A percentile compares a stretch with the other conserved stretches of the same genome.
Evolutionary conservation across 768 basidiomycete genomes (phyloP).

Genomic region (Mycena chlorophos): DNA sequence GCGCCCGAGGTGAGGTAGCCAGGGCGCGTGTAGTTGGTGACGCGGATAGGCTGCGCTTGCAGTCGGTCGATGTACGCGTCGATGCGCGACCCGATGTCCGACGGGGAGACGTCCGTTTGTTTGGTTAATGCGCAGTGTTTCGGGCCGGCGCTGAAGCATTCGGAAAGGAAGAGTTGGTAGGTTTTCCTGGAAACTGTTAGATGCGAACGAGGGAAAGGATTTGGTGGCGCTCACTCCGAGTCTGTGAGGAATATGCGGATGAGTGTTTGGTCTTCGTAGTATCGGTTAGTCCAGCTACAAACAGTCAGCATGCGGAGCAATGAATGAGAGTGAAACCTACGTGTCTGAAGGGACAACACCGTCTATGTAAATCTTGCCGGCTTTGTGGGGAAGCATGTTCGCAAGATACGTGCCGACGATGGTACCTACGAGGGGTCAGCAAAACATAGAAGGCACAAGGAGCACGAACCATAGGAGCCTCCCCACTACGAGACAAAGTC

Average conservation of each 20-base stretch:
- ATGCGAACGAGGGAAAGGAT: not conserved
- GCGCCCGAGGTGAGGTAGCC: conserved; percentile 22
- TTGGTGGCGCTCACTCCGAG: conserved; percentile 13
- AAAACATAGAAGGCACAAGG: not conserved
- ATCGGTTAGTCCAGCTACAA: conserved; percentile 16
- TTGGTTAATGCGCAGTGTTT: conserved; percentile 8
- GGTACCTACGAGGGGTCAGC: conserved; percentile 1
- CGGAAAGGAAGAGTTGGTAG: conserved; percentile 16
- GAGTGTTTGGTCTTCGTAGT: conserved; percentile 17
- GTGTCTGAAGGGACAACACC: conserved; percentile 16
- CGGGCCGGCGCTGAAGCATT: conserved; percentile 18
- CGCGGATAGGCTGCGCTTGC: conserved; percentile 13
- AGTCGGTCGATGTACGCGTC: conserved; percentile 14
- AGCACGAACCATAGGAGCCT: conserved; percentile 15
- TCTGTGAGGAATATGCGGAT: conserved; percentile 15
- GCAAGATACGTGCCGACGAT: conserved; percentile 18
- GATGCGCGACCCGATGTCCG: conserved; percentile 13
- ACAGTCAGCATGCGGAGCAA: not conserved
- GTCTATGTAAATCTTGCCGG: conserved; percentile 19
- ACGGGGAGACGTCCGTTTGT: not conserved
- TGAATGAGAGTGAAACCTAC: conserved; percentile 1
- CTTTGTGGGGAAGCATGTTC: conserved; percentile 22
- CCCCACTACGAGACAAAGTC: conserved; percentile 1
- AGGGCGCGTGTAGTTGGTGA: conserved; percentile 11
- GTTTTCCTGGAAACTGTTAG: conserved; percentile 16